These are phyloP conservation scores for button mushroom (Agaricus bisporus) DNA, from an alignment of 768 basidiomycete genomes.

Conservation along the genomic window DNA sequence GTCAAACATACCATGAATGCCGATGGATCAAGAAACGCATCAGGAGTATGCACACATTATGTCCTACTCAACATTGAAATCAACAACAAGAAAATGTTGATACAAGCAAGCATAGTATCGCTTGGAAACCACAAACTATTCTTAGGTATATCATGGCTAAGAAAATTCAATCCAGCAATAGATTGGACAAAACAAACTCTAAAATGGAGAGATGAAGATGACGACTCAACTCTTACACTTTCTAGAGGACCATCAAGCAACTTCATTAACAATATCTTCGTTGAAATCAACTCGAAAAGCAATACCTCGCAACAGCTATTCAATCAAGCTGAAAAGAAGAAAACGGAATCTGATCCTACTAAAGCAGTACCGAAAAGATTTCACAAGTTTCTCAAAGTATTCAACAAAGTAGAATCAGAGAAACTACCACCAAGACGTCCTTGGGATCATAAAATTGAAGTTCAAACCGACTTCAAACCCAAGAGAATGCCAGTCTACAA, in stretches of 20 bases:
- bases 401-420: background rate
- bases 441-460: slow-evolving; percentile 4
- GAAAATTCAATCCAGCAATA: too few species aligned
- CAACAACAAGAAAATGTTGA: too few species aligned
- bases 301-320: background rate
- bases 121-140: too few species aligned
- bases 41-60: too few species aligned
- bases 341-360: background rate
- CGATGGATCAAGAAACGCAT: too few species aligned
- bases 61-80: too few species aligned
- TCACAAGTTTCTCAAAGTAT: background rate
- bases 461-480: background rate
- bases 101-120: too few species aligned
- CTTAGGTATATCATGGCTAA: too few species aligned
- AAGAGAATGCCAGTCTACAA: background rate
- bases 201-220: too few species aligned
- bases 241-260: background rate
- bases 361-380: background rate
- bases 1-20: too few species aligned
- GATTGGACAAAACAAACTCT: too few species aligned
- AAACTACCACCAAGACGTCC: background rate
- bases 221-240: too few species aligned
- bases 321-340: background rate
- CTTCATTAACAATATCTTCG: background rate
- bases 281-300: background rate